phyloP scores from a whole-genome alignment of 345 rosid species.

The Cardamine resedifolia region DNA sequence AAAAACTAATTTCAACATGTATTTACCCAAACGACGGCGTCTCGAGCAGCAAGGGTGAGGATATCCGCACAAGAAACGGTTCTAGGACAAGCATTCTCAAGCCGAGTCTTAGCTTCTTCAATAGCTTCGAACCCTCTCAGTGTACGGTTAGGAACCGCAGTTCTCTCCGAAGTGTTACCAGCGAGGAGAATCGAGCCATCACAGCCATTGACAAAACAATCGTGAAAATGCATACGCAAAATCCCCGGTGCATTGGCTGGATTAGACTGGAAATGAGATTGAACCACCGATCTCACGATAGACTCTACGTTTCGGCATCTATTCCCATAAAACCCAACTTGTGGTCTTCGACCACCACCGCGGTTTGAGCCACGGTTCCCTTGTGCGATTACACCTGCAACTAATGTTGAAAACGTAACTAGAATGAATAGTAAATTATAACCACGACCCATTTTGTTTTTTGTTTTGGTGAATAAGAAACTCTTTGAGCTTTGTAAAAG shows the following conservation, averaged over 20 bases:
- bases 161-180: conserved; percentile 38
- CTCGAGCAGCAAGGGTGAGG: conserved; percentile 51
- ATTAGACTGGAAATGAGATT: conserved; percentile 33
- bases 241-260: conserved; percentile 41
- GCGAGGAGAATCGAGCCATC: conserved; percentile 42
- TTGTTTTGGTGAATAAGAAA: conserved; percentile 1
- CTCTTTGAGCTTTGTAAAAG: background rate
- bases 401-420: conserved; percentile 7
- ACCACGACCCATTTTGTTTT: conserved; percentile 29
- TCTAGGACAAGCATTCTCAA: conserved; percentile 43
- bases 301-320: conserved; percentile 34
- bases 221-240: conserved; percentile 45
- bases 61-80: conserved; percentile 56
- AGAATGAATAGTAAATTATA: background rate
- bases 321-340: conserved; percentile 27
- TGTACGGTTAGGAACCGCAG: conserved; percentile 37
- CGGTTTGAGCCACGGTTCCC: too few species aligned
- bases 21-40: conserved; percentile 46
- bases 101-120: conserved; percentile 41
- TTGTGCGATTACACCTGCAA: conserved; percentile 22
- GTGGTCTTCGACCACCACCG: conserved; percentile 26
- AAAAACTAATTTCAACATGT: background rate
- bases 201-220: conserved; percentile 46
- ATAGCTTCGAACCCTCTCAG: conserved; percentile 44
- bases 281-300: conserved; percentile 32